These are phyloP conservation scores for Fusarium udum DNA, from an alignment of 2,329 filamentous ascomycete species.

Conservation along the genomic window DNA sequence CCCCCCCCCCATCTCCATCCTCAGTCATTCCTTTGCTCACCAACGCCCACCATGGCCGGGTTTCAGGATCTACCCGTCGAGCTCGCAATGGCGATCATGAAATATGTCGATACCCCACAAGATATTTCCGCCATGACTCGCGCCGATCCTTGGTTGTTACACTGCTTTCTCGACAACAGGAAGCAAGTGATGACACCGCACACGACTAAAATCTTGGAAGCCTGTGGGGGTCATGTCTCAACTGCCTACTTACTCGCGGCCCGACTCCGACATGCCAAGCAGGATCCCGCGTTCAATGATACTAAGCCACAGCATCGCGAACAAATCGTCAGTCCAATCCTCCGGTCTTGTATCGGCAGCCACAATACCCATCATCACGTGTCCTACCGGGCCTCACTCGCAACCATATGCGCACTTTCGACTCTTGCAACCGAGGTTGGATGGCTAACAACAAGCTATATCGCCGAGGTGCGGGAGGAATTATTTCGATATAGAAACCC, in stretches of 20 bases:
- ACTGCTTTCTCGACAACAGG: neutral
- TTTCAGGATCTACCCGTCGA: neutral
- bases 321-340: accelerated
- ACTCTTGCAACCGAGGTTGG: neutral
- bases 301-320: neutral
- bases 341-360: accelerated
- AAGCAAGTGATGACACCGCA: neutral
- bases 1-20: neutral
- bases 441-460: neutral
- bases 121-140: neutral
- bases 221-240: neutral
- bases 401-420: neutral
- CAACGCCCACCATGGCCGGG: neutral
- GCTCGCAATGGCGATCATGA: neutral
- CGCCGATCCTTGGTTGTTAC: neutral
- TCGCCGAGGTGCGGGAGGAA: neutral
- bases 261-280: neutral
- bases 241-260: neutral
- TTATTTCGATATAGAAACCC: too few species aligned
- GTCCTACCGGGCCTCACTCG: neutral
- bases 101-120: neutral
- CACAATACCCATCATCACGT: neutral
- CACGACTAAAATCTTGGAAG: neutral
- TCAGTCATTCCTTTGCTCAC: neutral
- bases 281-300: neutral